phyloP scores from a whole-genome alignment of 2,329 filamentous ascomycete species.

The Aspergillus ustus region DNA sequence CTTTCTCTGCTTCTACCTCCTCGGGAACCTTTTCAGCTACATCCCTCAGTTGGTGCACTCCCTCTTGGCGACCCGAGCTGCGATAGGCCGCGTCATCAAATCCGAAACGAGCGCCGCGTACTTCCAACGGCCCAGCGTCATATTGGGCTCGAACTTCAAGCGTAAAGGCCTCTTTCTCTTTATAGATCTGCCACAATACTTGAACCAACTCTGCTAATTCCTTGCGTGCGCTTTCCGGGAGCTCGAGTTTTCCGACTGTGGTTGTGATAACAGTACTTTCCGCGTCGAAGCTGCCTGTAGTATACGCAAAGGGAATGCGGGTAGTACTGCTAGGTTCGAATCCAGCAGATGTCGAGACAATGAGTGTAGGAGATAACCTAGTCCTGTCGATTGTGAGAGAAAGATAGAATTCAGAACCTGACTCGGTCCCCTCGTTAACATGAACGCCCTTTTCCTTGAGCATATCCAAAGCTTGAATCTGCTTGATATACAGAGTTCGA shows the following conservation, averaged over 20 bases:
- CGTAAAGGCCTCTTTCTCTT: conserved; percentile 67
- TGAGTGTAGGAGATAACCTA: conserved; percentile 65
- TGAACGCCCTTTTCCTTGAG: conserved; percentile 57
- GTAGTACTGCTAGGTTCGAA: conserved; percentile 51
- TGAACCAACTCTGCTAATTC: conserved; percentile 57
- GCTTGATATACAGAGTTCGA: conserved; percentile 61
- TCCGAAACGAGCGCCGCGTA: conserved; percentile 62
- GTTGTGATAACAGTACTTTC: conserved; percentile 46
- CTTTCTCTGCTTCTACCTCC: conserved; percentile 66
- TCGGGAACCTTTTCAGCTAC: conserved; percentile 56
- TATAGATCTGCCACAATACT: conserved; percentile 63
- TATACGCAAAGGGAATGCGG: conserved; percentile 68
- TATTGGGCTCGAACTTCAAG: conserved; percentile 58
- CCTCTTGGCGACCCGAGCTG: conserved; percentile 64
- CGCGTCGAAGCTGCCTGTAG: conserved; percentile 50
- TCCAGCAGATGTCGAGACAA: conserved; percentile 60
- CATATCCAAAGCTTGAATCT: conserved; percentile 59
- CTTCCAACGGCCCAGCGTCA: conserved; percentile 49
- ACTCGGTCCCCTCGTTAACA: conserved; percentile 43
- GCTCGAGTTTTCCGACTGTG: conserved; percentile 55
- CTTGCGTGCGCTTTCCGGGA: conserved; percentile 52
- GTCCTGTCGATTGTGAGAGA: conserved; percentile 70
- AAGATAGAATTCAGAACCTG: conserved; percentile 55
- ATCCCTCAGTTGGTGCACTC: conserved; percentile 63
- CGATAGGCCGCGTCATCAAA: conserved; percentile 74